Base-by-base conservation (phyloP, 1,284 basidiomycete species). In the Cerrena zonata region DNA sequence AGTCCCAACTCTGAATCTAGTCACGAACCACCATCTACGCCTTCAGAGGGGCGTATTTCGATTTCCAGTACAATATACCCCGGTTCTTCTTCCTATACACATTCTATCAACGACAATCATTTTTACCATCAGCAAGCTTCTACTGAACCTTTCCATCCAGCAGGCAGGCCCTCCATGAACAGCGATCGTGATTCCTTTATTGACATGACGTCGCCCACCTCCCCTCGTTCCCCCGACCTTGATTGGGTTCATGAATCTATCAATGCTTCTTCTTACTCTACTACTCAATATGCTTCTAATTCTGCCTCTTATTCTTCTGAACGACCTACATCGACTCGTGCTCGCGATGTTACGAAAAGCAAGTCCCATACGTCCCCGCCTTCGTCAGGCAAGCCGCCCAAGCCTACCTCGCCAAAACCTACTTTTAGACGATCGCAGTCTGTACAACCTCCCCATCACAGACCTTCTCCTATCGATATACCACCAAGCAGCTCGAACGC, bases 181-280 rank as follows among this genome's bases (percentile, higher is more conserved):
- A 51, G 62, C 15, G 56, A 71, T 57, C 69, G 69, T 58, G 66
- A 74, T 54, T 83, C 80, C 21, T 83, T 82, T 61, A 80, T 84
- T 42, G 81, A 83, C 63, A 64, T 82, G 46, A 63, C 68, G 44
- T 77, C 79, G 0, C 71, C 75, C 51, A 61, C 62, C 10, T 59
- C 61, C 25, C 49, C 57, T 40, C 48, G 53, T 22, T 53, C 56
- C 22, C 50, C 57, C 45, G 58, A 62, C 11, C 57, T 55, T 30
- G 44, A 50, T 15, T 26, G 12, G 19, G 15, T 50, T 30, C 30
- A 34, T 34, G 39, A 23, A 12, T 37, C 36, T 12, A 46, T 47
- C 18, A 10, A 19, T 41, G 23, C 5, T 12, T 12, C 40, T 41
- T n/a, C 21, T 18, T 41, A 41, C 39, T 41, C 18, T 34, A 34